Evolutionary conservation across 2,329 filamentous ascomycete genomes (phyloP), one percentile per base, ranked within the genome.

Genomic region (Botrytis byssoidea): DNA sequence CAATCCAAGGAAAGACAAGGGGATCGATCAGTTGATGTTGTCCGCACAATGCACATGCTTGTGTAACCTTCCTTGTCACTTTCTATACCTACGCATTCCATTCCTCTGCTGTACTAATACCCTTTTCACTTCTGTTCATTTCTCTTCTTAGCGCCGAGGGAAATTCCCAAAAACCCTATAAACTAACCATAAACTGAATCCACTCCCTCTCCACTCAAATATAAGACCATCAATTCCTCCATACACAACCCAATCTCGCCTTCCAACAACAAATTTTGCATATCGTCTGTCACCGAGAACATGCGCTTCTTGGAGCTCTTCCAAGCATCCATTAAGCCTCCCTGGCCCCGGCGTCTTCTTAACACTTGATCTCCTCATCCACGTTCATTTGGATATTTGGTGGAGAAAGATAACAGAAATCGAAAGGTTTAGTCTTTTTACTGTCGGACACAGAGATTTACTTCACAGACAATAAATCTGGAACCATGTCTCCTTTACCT

Each of bases 281-380:
- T 68, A 61, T 61, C 70, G 67, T 75, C 74, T 76, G 74, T 74
- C 67, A 75, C 74, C 77, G 78, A 77, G 78, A 80, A 78, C 73
- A 80, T 80, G 79, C 76, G 70, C 77, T 71, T 76, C 74, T 75
- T 75, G 76, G 75, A 73, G 67, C 70, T 73, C 46, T 44, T 44
- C 60, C 61, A 72, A 70, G 63, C 59, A 74, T 74, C 72, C 55
- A 75, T 75, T 67, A 75, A 75, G 73, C 74, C 74, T 76, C 77
- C 73, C 57, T 75, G 77, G 77, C 77, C 75, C 69, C 73, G 74
- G 74, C 75, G 74, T 51, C 67, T 63, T 81, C 71, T 73, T 44
- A 51, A 73, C 40, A 63, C 71, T 55, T 73, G 66, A 73, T 46
- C n/a, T 29, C 37, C 22, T 55, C 32, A n/a, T 35, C 48, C 37